Percentiles rank a stretch among this genome's conserved stretches.
Conservation (phyloP, 768 basidiomycete species). For the Mycena kentingensis region DNA sequence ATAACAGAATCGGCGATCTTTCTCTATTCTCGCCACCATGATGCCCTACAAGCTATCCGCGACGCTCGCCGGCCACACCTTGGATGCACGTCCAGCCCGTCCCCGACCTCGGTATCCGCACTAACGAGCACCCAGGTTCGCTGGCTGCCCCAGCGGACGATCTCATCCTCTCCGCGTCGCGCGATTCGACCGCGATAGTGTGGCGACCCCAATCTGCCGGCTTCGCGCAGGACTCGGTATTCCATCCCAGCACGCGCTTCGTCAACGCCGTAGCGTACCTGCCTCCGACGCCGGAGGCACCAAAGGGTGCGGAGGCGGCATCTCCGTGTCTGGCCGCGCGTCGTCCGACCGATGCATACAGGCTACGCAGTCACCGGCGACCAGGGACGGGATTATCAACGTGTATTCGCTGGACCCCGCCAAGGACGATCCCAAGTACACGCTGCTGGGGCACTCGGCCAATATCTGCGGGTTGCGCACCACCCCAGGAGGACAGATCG, state of each 20-base stretch:
- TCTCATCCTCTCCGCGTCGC: slow-evolving; percentile 85
- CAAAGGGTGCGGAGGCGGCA: slow-evolving; percentile 56
- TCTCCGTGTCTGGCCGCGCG: neutral
- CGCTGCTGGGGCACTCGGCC: slow-evolving; percentile 83
- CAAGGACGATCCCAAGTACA: slow-evolving; percentile 75
- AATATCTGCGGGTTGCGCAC: slow-evolving; percentile 88
- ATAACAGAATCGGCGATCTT: too few species aligned
- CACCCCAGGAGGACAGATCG: slow-evolving; percentile 68
- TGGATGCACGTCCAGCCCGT: slow-evolving; percentile 59
- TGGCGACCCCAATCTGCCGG: slow-evolving; percentile 65
- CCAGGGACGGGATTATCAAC: slow-evolving; percentile 86
- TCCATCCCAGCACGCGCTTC: slow-evolving; percentile 69
- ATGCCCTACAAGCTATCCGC: slow-evolving; percentile 83
- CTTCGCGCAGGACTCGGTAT: slow-evolving; percentile 57
- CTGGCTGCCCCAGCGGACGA: slow-evolving; percentile 74
- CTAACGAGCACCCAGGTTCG: slow-evolving; percentile 59
- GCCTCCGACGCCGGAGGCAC: slow-evolving; percentile 64
- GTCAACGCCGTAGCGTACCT: slow-evolving; percentile 84
- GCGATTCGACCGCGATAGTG: slow-evolving; percentile 87
- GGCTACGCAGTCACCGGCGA: slow-evolving; percentile 88
- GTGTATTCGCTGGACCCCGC: slow-evolving; percentile 64
- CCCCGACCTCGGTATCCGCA: slow-evolving; percentile 20
- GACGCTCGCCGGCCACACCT: slow-evolving; percentile 65
- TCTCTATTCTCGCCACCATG: slow-evolving; percentile 11
- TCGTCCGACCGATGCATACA: slow-evolving; percentile 39